Percentiles rank a stretch among this genome's conserved stretches.
Evolutionary conservation across 2,329 filamentous ascomycete genomes (phyloP).

Genomic region (Pseudogymnoascus sp.): DNA sequence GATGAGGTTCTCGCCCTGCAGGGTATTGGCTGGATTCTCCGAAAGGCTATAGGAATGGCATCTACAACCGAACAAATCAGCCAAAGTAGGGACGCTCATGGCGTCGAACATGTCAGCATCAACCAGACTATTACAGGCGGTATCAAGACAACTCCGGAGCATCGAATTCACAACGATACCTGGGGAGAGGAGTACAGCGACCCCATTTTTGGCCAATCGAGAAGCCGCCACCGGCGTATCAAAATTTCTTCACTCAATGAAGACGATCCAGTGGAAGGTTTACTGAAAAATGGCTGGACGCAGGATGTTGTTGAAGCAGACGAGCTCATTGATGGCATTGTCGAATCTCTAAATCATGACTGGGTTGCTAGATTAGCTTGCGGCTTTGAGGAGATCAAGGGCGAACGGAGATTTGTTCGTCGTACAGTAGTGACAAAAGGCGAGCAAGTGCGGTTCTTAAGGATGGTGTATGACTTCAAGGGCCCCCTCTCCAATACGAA

Average conservation of each 20-base stretch:
- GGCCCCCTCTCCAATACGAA: background rate
- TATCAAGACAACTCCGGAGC: background rate
- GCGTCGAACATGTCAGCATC: background rate
- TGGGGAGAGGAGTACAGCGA: background rate
- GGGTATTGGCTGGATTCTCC: conserved; percentile 45
- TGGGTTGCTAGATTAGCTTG: background rate
- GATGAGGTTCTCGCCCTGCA: conserved; percentile 48
- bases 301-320: background rate
- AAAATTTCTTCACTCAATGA: background rate
- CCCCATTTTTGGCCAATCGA: background rate
- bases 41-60: conserved; percentile 47
- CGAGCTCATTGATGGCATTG: background rate
- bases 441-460: background rate
- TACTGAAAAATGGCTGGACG: background rate
- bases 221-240: background rate
- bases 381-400: background rate
- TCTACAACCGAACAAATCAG: conserved; percentile 39
- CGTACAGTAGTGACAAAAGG: conserved; percentile 1
- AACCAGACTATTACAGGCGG: background rate
- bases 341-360: background rate
- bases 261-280: background rate
- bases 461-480: background rate
- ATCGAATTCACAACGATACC: background rate
- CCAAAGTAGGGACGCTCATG: conserved; percentile 19
- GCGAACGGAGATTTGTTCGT: background rate